Evolutionary conservation across 2,329 filamentous ascomycete species (phyloP).

Genomic region (Nemania diffusa): DNA sequence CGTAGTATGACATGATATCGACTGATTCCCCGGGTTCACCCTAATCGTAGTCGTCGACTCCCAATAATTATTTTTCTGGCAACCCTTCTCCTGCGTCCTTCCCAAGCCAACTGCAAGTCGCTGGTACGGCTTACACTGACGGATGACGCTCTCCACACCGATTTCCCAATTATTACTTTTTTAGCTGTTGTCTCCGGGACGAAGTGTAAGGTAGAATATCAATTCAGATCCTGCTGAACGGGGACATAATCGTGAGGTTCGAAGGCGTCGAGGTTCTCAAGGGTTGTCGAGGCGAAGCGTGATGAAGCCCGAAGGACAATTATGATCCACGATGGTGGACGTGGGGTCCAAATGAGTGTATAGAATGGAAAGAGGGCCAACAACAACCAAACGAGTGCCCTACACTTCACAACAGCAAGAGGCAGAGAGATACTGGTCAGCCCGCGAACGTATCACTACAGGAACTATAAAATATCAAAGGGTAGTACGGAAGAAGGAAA

Average conservation of each 20-base stretch:
- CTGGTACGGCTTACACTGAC: constrained; percentile 35
- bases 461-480: constrained; percentile 45
- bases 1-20: constrained; percentile 52
- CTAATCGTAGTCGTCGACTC: constrained; percentile 26
- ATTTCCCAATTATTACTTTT: constrained; percentile 37
- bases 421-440: constrained; percentile 49
- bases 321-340: constrained; percentile 11
- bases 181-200: constrained; percentile 35
- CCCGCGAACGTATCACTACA: constrained; percentile 49
- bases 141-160: constrained; percentile 23
- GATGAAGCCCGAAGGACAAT: constrained; percentile 9
- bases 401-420: constrained; percentile 45
- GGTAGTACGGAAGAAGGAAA: constrained; percentile 27
- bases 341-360: constrained; percentile 35
- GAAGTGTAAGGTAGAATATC: constrained; percentile 36
- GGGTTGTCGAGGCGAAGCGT: background rate
- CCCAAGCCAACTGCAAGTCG: constrained; percentile 31
- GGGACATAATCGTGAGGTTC: constrained; percentile 48
- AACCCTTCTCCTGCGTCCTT: constrained; percentile 30
- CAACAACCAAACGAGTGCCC: constrained; percentile 47
- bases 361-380: constrained; percentile 40
- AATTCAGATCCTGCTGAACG: constrained; percentile 68
- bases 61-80: constrained; percentile 21
- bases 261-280: constrained; percentile 8
- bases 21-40: constrained; percentile 32